Percentiles rank a stretch among this genome's conserved stretches.
phyloP scores from a whole-genome alignment of 2,329 filamentous ascomycete genomes.

The Neoarthrinium moseri region DNA sequence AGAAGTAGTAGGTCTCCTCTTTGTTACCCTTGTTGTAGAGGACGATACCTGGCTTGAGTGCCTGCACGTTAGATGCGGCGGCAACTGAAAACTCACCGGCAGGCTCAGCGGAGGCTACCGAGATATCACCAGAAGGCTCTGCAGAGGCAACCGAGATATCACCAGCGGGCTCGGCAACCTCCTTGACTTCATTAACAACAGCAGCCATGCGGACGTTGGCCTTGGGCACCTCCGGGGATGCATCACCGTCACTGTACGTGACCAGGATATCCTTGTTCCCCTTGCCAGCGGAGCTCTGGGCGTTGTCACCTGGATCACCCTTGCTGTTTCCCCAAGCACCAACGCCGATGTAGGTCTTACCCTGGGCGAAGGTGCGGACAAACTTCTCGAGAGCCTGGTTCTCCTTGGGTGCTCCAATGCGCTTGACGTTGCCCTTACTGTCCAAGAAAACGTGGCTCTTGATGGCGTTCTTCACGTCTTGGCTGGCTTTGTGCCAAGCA shows the following conservation, averaged over 20 bases:
- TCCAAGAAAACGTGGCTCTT: constrained; percentile 30
- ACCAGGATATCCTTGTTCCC: constrained; percentile 38
- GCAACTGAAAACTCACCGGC: not conserved
- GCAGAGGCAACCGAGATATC: not conserved
- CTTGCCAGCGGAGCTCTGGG: constrained; percentile 33
- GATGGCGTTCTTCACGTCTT: constrained; percentile 29
- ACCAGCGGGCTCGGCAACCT: constrained; percentile 4
- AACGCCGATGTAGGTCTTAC: constrained; percentile 37
- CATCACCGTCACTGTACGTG: constrained; percentile 31
- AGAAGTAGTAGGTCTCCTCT: constrained; percentile 35
- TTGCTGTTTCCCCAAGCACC: constrained; percentile 31
- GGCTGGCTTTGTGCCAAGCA: constrained; percentile 30
- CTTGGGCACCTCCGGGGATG: constrained; percentile 10
- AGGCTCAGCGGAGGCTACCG: constrained; percentile 1
- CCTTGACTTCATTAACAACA: constrained; percentile 3
- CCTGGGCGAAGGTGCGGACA: constrained; percentile 35
- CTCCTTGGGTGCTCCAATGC: constrained; percentile 33
- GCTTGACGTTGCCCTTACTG: constrained; percentile 26
- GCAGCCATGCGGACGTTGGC: constrained; percentile 17
- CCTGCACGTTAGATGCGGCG: too few relatives aligned
- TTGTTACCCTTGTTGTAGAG: constrained; percentile 34
- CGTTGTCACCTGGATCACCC: constrained; percentile 32
- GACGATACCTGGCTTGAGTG: constrained; percentile 29
- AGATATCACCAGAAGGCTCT: constrained; percentile 2
- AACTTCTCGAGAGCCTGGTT: constrained; percentile 32